Percentiles rank a stretch among this genome's conserved stretches.
These are phyloP conservation scores for Hemisphaericaspora xylofermentans DNA, from an alignment of 1,139 yeast genomes.

Conservation along the genomic window DNA sequence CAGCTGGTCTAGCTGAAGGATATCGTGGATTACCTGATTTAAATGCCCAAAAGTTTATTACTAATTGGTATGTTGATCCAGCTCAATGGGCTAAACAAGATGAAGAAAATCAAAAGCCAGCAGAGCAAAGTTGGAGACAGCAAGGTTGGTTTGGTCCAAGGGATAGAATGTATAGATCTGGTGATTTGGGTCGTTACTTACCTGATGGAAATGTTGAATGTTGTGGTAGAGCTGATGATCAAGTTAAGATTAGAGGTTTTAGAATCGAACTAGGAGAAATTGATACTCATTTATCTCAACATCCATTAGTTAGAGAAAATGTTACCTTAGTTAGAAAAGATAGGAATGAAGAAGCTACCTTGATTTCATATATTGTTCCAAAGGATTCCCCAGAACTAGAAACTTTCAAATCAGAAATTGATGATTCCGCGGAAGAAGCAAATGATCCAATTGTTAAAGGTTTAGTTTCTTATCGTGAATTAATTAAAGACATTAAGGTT, in stretches of 20 bases:
- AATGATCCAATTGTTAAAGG: constrained; percentile 77
- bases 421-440: constrained; percentile 35
- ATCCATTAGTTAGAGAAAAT: constrained; percentile 87
- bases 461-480: constrained; percentile 68
- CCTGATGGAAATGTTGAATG: constrained; percentile 98
- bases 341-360: constrained; percentile 86
- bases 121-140: constrained; percentile 67
- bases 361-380: constrained; percentile 91
- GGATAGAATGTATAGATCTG: constrained; percentile 93
- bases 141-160: constrained; percentile 90
- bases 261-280: constrained; percentile 98
- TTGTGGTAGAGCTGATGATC: constrained; percentile 98
- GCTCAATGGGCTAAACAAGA: constrained; percentile 61
- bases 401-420: constrained; percentile 45
- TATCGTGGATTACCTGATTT: constrained; percentile 88
- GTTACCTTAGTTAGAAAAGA: constrained; percentile 91
- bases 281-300: constrained; percentile 94
- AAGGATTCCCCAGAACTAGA: constrained; percentile 60
- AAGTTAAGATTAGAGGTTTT: constrained; percentile 97
- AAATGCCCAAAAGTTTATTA: constrained; percentile 82
- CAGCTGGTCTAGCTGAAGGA: constrained; percentile 97
- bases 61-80: constrained; percentile 81
- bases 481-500: constrained; percentile 76
- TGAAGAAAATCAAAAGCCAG: constrained; percentile 26
- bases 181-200: constrained; percentile 92